These are phyloP conservation scores for Sugiyamaella valdiviana DNA, from an alignment of 805 yeast genomes.

Conservation along the genomic window DNA sequence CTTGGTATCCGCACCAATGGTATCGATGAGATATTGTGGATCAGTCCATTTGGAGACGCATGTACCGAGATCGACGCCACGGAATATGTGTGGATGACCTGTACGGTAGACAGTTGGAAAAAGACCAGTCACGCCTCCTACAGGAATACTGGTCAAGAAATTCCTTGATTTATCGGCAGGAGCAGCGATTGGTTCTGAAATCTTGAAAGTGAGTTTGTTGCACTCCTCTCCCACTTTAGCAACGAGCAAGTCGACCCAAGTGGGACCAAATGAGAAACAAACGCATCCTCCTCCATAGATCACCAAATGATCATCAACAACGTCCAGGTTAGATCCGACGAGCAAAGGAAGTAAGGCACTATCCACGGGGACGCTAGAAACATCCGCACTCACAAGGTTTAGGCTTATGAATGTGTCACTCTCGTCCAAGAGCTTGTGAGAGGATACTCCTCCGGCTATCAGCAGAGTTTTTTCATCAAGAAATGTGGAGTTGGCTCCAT, in stretches of 20 bases:
- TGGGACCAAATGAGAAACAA: conserved; percentile 73
- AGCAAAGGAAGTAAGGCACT: conserved; percentile 38
- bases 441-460: conserved; percentile 55
- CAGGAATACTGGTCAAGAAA: neutral
- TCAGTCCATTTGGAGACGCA: conserved; percentile 27
- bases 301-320: conserved; percentile 19
- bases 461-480: conserved; percentile 34
- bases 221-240: conserved; percentile 1
- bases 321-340: conserved; percentile 46
- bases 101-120: neutral
- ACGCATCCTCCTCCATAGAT: conserved; percentile 69
- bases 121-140: neutral
- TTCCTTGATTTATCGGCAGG: neutral
- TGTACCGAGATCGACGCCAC: conserved; percentile 26
- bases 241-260: conserved; percentile 36
- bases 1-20: conserved; percentile 24
- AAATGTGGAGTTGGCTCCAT: conserved; percentile 41
- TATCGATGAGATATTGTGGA: conserved; percentile 26
- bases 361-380: conserved; percentile 2
- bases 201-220: neutral
- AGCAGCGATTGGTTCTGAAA: conserved; percentile 1
- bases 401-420: conserved; percentile 35
- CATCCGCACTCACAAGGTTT: neutral
- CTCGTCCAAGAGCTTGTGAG: conserved; percentile 31
- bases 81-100: conserved; percentile 26